Conservation (phyloP, 73 alveolate genomes). For the Tetrahymena borealis region DNA sequence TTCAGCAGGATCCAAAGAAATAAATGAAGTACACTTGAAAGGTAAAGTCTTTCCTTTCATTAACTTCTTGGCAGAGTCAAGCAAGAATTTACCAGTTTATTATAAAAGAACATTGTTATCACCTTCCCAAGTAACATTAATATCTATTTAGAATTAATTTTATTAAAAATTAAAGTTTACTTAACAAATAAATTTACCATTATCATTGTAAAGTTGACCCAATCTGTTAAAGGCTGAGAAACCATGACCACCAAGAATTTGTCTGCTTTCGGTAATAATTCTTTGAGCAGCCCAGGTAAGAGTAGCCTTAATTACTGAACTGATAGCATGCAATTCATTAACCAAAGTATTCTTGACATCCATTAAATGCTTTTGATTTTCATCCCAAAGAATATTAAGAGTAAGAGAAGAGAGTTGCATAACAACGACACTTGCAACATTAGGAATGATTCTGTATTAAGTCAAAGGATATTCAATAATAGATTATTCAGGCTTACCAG, state of each 20-base stretch:
- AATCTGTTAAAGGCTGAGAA: constrained; percentile 54
- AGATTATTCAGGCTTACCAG: constrained; percentile 47
- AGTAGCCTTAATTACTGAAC: constrained; percentile 50
- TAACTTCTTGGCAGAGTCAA: constrained; percentile 25
- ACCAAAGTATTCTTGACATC: constrained; percentile 12
- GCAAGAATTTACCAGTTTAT: constrained; percentile 54
- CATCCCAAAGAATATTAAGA: constrained; percentile 31
- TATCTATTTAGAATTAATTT: constrained; percentile 34
- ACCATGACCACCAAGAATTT: constrained; percentile 71
- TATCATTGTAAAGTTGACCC: constrained; percentile 28
- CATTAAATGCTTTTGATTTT: constrained; percentile 8
- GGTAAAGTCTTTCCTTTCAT: constrained; percentile 12
- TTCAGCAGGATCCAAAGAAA: neutral
- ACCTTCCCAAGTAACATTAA: constrained; percentile 81
- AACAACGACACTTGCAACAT: constrained; percentile 47
- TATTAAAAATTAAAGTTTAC: neutral
- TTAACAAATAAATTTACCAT: neutral
- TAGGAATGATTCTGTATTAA: constrained; percentile 53
- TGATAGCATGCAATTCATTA: constrained; percentile 52
- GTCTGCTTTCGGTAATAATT: constrained; percentile 54
- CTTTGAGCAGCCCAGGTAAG: constrained; percentile 28
- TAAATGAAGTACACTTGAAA: neutral
- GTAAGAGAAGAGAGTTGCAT: constrained; percentile 12
- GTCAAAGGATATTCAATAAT: constrained; percentile 60
- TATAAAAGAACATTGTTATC: constrained; percentile 67